Base-by-base conservation (phyloP, 345 rosid species). In the Citrus trifoliata region DNA sequence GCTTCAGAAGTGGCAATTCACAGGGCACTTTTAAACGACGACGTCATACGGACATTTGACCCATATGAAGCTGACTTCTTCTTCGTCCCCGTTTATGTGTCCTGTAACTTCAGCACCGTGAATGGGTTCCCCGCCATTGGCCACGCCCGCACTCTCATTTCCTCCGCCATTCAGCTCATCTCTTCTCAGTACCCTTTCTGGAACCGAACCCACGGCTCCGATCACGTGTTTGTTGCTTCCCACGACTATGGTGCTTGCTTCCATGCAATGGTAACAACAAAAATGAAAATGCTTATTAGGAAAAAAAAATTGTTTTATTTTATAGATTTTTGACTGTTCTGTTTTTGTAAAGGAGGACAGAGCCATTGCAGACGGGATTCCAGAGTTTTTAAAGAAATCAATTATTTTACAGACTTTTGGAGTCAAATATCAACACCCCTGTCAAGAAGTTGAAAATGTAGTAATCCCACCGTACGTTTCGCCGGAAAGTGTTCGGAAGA, bases 1-100 rank as follows among this genome's bases (percentile, higher is more conserved):
- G 99, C 99, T 14, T 85, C 99, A 3, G 99, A 96, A 87, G 99
- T 96, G 13, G 98, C 98, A 13, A 86, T 96, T 19, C 99, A 96
- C 79, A 86, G 74, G 66, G 97, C 98, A 0, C 28, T 92, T 5
- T 77, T 88, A 42, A 88, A 85, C 51, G 18, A 46, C 77, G 87
- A 90, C 71, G 88, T 85, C 1, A 78, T 88, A 18, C 92, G 95
- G 79, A 94, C 99, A 10, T 80, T 87, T 63, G 88, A 96, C 69
- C 95, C 99, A 0, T 82, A 85, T 62, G 92, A 93, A 72, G 99
- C 98, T 3, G 99, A 96, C 78, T 96, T 90, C 85, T 94, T 91
- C 92, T 93, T 96, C 84, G 94, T 94, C 27, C 98, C 99, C 10
- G 97, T 96, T 16, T 96, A 96, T 80, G 98, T 94, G 22, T 90